Evolutionary conservation across 1,284 basidiomycete genomes (phyloP).

Genomic region (Sphagnurus paluster): DNA sequence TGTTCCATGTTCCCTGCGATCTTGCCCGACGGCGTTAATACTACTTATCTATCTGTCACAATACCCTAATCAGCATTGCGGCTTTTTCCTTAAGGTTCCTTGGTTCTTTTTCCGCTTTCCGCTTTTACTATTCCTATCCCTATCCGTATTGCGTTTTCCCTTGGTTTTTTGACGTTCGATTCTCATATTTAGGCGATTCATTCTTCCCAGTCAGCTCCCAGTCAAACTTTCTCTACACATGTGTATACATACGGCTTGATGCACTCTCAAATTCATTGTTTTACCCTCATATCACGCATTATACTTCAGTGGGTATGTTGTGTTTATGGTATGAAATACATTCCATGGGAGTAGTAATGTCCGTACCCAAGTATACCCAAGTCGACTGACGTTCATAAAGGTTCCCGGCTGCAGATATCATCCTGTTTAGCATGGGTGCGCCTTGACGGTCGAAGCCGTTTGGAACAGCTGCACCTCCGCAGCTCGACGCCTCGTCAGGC

Average conservation of each 20-base stretch:
- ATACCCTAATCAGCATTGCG: slow-evolving; percentile 12
- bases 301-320: too few relatives aligned
- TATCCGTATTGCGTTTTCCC: background rate
- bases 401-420: background rate
- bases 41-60: background rate
- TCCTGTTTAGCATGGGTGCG: slow-evolving; percentile 13
- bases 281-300: background rate
- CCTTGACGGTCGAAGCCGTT: slow-evolving; percentile 17
- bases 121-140: background rate
- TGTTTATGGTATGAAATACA: too few relatives aligned
- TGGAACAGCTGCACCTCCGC: slow-evolving; percentile 21
- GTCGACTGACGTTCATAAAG: background rate
- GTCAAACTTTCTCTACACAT: too few relatives aligned
- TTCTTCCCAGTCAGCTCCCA: too few relatives aligned
- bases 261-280: background rate
- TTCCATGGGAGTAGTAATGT: too few relatives aligned
- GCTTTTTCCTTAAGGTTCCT: background rate
- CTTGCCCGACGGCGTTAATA: background rate
- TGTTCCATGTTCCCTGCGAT: background rate
- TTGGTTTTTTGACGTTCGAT: background rate
- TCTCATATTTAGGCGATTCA: background rate
- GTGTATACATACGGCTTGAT: too few relatives aligned
- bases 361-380: too few relatives aligned
- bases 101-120: background rate
- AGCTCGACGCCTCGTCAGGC: slow-evolving; percentile 18